Evolutionary conservation across 257 asterid species (phyloP).

Genomic region (Lycium barbarum): DNA sequence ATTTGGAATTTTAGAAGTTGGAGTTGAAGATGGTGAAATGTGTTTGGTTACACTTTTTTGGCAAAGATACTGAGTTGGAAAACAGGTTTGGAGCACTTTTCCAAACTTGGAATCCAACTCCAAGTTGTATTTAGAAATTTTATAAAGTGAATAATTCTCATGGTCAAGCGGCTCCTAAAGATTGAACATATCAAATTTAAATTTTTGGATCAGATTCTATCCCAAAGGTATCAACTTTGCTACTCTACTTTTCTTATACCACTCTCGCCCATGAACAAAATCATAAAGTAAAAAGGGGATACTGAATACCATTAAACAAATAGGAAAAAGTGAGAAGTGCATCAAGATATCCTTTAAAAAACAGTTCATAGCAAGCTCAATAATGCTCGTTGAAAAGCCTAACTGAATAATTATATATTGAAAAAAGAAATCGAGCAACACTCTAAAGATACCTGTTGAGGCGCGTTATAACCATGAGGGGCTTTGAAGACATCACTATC

Average conservation of each 20-base stretch:
- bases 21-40: too few relatives aligned
- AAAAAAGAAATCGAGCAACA: not conserved
- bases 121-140: too few relatives aligned
- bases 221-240: not conserved
- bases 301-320: not conserved
- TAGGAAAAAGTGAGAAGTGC: not conserved
- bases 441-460: conserved; percentile 72
- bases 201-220: not conserved
- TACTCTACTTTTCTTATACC: not conserved
- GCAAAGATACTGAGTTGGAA: too few relatives aligned
- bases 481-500: conserved; percentile 78
- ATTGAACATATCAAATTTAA: too few relatives aligned
- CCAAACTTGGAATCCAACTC: too few relatives aligned
- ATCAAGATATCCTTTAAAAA: not conserved
- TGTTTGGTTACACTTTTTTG: too few relatives aligned
- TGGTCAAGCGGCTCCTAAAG: too few relatives aligned
- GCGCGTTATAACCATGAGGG: conserved; percentile 91
- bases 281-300: not conserved
- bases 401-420: not conserved
- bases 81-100: too few relatives aligned
- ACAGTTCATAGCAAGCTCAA: not conserved
- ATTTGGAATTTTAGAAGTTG: too few relatives aligned
- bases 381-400: conserved; percentile 7
- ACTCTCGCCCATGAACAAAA: not conserved
- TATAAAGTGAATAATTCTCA: too few relatives aligned